Percentiles rank a stretch among this genome's conserved stretches.
Evolutionary conservation across 805 yeast genomes (phyloP).

Genomic region (Zygoascus flipseniorum): DNA sequence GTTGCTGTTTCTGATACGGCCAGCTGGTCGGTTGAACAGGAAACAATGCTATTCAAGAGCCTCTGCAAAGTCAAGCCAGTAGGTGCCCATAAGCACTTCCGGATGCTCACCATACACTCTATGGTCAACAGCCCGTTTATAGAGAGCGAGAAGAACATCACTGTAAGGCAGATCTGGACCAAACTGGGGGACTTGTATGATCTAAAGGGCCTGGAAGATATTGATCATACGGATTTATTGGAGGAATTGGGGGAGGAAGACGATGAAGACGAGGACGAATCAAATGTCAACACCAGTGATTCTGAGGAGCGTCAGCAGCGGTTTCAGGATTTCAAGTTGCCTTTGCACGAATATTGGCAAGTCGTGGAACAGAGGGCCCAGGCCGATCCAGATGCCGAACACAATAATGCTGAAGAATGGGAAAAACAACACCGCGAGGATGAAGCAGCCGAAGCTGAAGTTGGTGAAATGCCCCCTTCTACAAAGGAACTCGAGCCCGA

Average conservation of each 20-base stretch:
- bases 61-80: slow-evolving; percentile 62
- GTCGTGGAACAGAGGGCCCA: slow-evolving; percentile 4
- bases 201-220: slow-evolving; percentile 46
- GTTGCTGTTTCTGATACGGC: not conserved
- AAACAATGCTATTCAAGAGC: slow-evolving; percentile 50
- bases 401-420: slow-evolving; percentile 7
- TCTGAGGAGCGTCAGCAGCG: not conserved
- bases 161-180: slow-evolving; percentile 48
- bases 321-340: not conserved
- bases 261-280: not conserved
- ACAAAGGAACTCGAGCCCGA: slow-evolving; percentile 7
- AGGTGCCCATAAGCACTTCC: slow-evolving; percentile 38
- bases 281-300: not conserved
- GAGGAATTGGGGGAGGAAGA: slow-evolving; percentile 12
- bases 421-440: not conserved
- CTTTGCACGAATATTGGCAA: not conserved
- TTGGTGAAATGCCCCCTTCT: not conserved
- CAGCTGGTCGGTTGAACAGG: slow-evolving; percentile 53
- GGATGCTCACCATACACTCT: slow-evolving; percentile 27
- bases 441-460: not conserved
- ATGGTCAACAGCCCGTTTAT: slow-evolving; percentile 16
- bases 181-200: slow-evolving; percentile 48
- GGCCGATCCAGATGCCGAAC: not conserved
- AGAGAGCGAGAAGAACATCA: slow-evolving; percentile 22
- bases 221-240: slow-evolving; percentile 27